These are phyloP conservation scores for Pichia sp. DNA, from an alignment of 1,139 yeast genomes.

Conservation along the genomic window DNA sequence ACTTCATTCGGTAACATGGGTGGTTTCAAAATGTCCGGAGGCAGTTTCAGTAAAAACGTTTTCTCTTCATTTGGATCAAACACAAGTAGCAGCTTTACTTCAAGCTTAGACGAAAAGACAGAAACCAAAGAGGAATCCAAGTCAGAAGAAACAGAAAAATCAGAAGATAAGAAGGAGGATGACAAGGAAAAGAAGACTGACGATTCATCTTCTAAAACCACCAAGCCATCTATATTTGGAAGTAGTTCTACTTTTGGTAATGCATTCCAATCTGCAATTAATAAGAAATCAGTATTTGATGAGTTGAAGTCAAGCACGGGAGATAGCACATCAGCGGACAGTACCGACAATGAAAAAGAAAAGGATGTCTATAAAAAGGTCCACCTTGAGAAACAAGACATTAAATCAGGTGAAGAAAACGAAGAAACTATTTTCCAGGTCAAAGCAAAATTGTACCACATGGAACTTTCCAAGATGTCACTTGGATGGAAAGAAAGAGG, in stretches of 20 bases:
- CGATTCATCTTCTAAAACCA: too few species aligned
- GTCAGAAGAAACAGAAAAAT: neutral
- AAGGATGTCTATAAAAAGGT: slow-evolving; percentile 44
- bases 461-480: slow-evolving; percentile 59
- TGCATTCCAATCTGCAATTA: slow-evolving; percentile 51
- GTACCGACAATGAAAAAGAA: slow-evolving; percentile 6
- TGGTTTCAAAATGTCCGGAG: slow-evolving; percentile 34
- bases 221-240: slow-evolving; percentile 44
- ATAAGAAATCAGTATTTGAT: slow-evolving; percentile 57
- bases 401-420: slow-evolving; percentile 88
- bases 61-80: slow-evolving; percentile 30
- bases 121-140: neutral
- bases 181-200: too few species aligned
- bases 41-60: slow-evolving; percentile 36
- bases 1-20: slow-evolving; percentile 46
- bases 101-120: too few species aligned
- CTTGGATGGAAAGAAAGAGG: slow-evolving; percentile 98
- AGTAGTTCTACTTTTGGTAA: slow-evolving; percentile 57
- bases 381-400: slow-evolving; percentile 50
- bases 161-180: slow-evolving; percentile 5
- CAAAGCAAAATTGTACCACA: slow-evolving; percentile 77
- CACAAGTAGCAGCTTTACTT: too few species aligned
- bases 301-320: slow-evolving; percentile 21
- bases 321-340: slow-evolving; percentile 21
- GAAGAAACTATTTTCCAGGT: slow-evolving; percentile 69